Evolutionary conservation across 306 rosid genomes (phyloP).

Genomic region (Cyclanthera cordifolia): DNA sequence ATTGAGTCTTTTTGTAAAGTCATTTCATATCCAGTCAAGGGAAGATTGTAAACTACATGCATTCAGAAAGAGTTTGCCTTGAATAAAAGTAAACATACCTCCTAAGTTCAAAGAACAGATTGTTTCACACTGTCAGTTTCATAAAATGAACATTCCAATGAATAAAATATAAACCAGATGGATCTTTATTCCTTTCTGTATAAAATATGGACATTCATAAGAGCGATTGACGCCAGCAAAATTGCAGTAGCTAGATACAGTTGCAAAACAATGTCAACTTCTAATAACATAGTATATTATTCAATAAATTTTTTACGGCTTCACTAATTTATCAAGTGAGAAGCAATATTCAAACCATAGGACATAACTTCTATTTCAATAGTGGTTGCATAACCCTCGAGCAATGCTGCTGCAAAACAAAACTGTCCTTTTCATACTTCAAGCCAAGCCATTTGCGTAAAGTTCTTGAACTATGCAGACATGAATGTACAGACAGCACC

Average conservation of each 20-base stretch:
- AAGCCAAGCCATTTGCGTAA: too few species aligned
- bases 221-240: not conserved
- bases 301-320: not conserved
- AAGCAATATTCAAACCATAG: not conserved
- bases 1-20: not conserved
- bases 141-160: not conserved
- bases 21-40: not conserved
- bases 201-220: not conserved
- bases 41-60: slow-evolving; percentile 2
- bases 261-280: not conserved
- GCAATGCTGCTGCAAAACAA: not conserved
- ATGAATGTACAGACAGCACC: not conserved
- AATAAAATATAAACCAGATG: not conserved
- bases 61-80: slow-evolving; percentile 1
- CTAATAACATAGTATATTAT: not conserved
- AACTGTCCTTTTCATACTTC: too few species aligned
- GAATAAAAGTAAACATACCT: not conserved
- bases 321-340: not conserved
- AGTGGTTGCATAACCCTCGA: not conserved
- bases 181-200: not conserved
- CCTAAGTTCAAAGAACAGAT: not conserved
- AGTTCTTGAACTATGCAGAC: not conserved
- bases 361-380: not conserved
- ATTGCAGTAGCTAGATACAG: slow-evolving; percentile 2
- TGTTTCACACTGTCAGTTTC: not conserved